Evolutionary conservation across 2,329 filamentous ascomycete genomes (phyloP).

Genomic region (Sarocladium strictum): DNA sequence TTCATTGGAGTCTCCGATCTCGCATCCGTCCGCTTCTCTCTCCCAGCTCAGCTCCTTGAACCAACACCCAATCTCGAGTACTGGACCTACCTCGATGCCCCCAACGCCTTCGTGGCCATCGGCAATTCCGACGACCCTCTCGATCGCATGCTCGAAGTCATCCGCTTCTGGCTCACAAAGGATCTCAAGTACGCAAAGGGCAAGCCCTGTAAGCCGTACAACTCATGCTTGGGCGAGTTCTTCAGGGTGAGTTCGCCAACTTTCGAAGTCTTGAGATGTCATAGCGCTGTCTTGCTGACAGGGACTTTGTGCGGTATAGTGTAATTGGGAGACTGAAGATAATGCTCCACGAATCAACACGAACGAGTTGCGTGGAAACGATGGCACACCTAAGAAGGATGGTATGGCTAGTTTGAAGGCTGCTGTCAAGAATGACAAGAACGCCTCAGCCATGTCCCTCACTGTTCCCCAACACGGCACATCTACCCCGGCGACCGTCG

Average conservation of each 20-base stretch:
- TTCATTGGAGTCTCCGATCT: constrained; percentile 97
- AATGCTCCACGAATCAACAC: constrained; percentile 61
- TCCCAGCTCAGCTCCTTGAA: constrained; percentile 91
- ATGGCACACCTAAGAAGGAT: constrained; percentile 18
- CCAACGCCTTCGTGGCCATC: constrained; percentile 77
- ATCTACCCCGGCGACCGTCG: constrained; percentile 31
- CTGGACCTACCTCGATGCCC: constrained; percentile 91
- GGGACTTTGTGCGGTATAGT: constrained; percentile 42
- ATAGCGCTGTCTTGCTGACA: constrained; percentile 11
- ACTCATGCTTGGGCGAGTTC: constrained; percentile 94
- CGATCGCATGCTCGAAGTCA: constrained; percentile 88
- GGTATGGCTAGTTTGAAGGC: constrained; percentile 44
- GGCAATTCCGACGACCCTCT: constrained; percentile 88
- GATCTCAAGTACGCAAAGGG: constrained; percentile 98
- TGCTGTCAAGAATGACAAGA: constrained; percentile 35
- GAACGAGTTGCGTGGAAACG: constrained; percentile 26
- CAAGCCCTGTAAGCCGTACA: constrained; percentile 98
- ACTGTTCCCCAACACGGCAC: constrained; percentile 44
- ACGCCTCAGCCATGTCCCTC: constrained; percentile 41
- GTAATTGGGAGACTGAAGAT: constrained; percentile 91
- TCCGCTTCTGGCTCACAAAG: constrained; percentile 98
- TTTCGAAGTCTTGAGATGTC: background rate
- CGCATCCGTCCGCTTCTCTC: constrained; percentile 88
- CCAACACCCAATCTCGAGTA: constrained; percentile 97
- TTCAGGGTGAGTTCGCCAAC: constrained; percentile 66